These are phyloP conservation scores for Aureobasidium lini DNA, from an alignment of 2,329 filamentous ascomycete genomes.

Conservation along the genomic window DNA sequence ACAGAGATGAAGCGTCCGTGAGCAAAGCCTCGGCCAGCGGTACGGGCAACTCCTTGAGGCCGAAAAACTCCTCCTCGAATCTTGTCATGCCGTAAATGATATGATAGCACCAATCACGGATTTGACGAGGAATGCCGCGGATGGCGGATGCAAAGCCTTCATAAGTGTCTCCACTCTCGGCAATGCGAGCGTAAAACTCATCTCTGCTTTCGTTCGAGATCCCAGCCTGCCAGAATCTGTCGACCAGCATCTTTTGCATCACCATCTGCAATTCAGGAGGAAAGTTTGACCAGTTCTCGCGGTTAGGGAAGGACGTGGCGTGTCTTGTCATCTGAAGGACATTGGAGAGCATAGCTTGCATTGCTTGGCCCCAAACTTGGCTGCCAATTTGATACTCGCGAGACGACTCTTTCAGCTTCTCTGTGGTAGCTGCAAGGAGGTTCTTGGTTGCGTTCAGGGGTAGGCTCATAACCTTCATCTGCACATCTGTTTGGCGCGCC, in stretches of 20 bases:
- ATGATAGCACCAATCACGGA: conserved; percentile 88
- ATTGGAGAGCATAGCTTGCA: conserved; percentile 76
- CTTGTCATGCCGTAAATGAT: conserved; percentile 90
- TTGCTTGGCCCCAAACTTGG: conserved; percentile 74
- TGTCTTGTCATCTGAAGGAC: conserved; percentile 82
- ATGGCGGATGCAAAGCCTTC: conserved; percentile 94
- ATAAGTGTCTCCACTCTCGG: conserved; percentile 78
- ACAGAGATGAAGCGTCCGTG: conserved; percentile 70
- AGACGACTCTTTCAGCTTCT: conserved; percentile 71
- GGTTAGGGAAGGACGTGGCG: conserved; percentile 86
- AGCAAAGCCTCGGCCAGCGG: conserved; percentile 81
- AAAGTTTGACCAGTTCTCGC: conserved; percentile 71
- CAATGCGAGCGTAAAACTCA: conserved; percentile 88
- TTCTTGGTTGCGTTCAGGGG: conserved; percentile 85
- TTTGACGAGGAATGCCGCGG: conserved; percentile 77
- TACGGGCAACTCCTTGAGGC: conserved; percentile 72
- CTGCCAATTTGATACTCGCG: conserved; percentile 68
- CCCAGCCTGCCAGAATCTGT: conserved; percentile 96
- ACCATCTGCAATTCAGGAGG: conserved; percentile 68
- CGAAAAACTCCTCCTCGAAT: conserved; percentile 82
- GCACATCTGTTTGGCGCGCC: conserved; percentile 68
- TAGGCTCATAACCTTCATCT: conserved; percentile 63
- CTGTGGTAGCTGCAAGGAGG: conserved; percentile 85
- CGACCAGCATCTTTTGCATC: conserved; percentile 76
- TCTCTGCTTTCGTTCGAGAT: conserved; percentile 95